phyloP scores from a whole-genome alignment of 2,329 filamentous ascomycete genomes.

The Ceratocystis cacaofunesta region DNA sequence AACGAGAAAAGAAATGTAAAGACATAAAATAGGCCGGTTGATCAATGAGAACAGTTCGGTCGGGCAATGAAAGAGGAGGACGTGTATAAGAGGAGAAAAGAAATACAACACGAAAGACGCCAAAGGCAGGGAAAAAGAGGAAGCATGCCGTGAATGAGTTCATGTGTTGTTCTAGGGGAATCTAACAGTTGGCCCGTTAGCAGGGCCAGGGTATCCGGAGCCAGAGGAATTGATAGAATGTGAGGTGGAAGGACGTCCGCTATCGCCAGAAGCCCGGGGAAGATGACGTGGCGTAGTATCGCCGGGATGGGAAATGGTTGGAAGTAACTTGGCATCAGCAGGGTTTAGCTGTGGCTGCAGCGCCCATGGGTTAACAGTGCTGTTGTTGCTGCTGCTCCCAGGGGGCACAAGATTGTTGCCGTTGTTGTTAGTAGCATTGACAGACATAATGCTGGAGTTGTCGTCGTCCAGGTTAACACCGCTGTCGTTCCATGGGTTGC shows the following conservation, averaged over 20 bases:
- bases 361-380: conserved; percentile 49
- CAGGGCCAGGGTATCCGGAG: conserved; percentile 81
- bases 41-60: background rate
- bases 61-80: conserved; percentile 20
- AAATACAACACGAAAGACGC: conserved; percentile 31
- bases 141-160: conserved; percentile 21
- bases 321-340: conserved; percentile 46
- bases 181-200: conserved; percentile 68
- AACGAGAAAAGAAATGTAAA: conserved; percentile 15
- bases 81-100: conserved; percentile 24
- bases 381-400: conserved; percentile 14
- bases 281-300: conserved; percentile 75
- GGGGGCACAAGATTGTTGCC: conserved; percentile 8
- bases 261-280: conserved; percentile 73
- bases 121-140: too few species aligned
- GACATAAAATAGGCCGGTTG: background rate
- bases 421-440: conserved; percentile 5
- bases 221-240: conserved; percentile 62
- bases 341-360: conserved; percentile 50
- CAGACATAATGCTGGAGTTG: conserved; percentile 15
- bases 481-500: conserved; percentile 96
- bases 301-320: conserved; percentile 52
- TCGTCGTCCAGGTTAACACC: conserved; percentile 89
- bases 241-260: conserved; percentile 82
- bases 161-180: conserved; percentile 28